phyloP scores from a whole-genome alignment of 352 stramenopile species.

The Globisporangium mamillatum region DNA sequence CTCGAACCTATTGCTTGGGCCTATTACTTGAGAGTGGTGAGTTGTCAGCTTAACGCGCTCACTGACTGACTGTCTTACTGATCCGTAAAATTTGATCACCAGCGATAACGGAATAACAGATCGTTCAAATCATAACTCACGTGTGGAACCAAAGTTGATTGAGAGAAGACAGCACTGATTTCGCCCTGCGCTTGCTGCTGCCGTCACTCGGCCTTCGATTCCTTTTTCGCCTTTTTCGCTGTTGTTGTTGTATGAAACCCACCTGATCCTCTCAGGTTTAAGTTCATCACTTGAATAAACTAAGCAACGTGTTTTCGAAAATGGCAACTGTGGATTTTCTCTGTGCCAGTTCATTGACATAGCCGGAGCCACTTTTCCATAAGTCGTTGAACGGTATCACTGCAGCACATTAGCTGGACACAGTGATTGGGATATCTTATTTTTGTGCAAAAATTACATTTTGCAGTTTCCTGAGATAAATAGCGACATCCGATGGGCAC shows the following conservation, averaged over 20 bases:
- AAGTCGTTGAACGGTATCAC: not conserved
- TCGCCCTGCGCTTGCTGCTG: not conserved
- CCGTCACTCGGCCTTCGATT: not conserved
- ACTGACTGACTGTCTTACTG: too few relatives aligned
- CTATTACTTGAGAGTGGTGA: too few relatives aligned
- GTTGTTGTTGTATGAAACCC: not conserved
- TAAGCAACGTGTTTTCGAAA: constrained; percentile 4
- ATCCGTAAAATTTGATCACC: too few relatives aligned
- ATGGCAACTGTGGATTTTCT: not conserved
- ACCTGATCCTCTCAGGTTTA: too few relatives aligned
- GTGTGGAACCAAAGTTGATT: not conserved
- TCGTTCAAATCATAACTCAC: not conserved
- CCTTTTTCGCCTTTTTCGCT: not conserved
- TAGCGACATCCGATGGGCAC: too few relatives aligned
- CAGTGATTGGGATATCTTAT: too few relatives aligned
- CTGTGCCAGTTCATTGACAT: not conserved
- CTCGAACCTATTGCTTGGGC: too few relatives aligned
- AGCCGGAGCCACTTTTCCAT: not conserved
- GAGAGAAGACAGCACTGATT: not conserved
- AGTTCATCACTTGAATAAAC: not conserved
- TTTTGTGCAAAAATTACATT: too few relatives aligned
- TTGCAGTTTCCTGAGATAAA: too few relatives aligned
- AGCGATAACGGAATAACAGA: not conserved
- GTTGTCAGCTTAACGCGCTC: too few relatives aligned
- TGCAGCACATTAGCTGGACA: too few relatives aligned